Percentiles rank a stretch among this genome's conserved stretches.
These are phyloP conservation scores for Myochromella boudieri DNA, from an alignment of 768 basidiomycete genomes.

Conservation along the genomic window DNA sequence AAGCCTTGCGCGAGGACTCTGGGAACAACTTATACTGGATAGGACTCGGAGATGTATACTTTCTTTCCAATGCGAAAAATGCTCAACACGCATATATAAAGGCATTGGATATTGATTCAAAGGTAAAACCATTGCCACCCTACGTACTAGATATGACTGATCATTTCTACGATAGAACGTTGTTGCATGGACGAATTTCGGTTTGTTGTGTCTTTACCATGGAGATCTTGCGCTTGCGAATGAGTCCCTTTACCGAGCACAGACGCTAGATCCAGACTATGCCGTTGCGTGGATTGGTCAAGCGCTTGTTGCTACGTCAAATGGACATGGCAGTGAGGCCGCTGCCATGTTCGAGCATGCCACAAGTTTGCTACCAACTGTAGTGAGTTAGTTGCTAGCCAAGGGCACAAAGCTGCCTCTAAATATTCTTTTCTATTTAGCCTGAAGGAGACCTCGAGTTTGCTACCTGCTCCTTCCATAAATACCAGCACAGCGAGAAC, in stretches of 20 bases:
- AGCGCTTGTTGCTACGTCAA: constrained; percentile 62
- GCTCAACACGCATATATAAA: constrained; percentile 93
- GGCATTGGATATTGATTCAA: constrained; percentile 81
- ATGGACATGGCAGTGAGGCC: constrained; percentile 62
- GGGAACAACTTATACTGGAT: constrained; percentile 78
- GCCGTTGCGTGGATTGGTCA: constrained; percentile 90
- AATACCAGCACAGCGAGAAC: constrained; percentile 19
- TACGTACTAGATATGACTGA: not conserved
- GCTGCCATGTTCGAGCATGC: constrained; percentile 74
- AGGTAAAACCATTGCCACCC: constrained; percentile 37
- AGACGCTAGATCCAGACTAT: constrained; percentile 90
- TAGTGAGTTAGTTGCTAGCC: constrained; percentile 43
- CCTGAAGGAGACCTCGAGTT: constrained; percentile 82
- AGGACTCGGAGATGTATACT: constrained; percentile 74
- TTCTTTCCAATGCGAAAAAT: constrained; percentile 62
- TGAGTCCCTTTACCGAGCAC: constrained; percentile 83
- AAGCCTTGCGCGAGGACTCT: constrained; percentile 74
- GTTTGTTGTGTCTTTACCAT: constrained; percentile 81
- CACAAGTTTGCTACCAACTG: constrained; percentile 51
- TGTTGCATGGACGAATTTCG: constrained; percentile 82
- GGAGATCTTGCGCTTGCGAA: constrained; percentile 81
- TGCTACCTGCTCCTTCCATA: constrained; percentile 57
- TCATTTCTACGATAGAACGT: constrained; percentile 50
- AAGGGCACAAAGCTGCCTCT: not conserved
- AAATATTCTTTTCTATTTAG: constrained; percentile 35